Evolutionary conservation across 2,329 filamentous ascomycete species (phyloP).

Genomic region (Aspergillus ibericus): DNA sequence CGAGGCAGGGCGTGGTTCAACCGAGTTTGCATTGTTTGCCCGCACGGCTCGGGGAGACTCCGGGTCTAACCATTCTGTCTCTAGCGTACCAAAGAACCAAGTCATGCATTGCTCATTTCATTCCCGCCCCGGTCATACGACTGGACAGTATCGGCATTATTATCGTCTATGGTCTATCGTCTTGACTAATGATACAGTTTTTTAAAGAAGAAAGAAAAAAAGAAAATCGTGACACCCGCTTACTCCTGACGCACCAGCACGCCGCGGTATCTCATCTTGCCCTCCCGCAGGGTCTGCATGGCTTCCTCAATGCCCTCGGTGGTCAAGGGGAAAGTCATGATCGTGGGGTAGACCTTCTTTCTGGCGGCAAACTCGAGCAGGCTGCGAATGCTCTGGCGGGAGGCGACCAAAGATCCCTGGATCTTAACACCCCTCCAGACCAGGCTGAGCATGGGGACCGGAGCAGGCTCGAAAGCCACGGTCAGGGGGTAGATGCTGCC

Average conservation of each 20-base stretch:
- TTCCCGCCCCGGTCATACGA: not conserved
- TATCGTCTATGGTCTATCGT: no score
- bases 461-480: conserved; percentile 22
- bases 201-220: not conserved
- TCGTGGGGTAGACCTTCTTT: conserved; percentile 62
- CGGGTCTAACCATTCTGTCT: no score
- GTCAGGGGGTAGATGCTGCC: conserved; percentile 33
- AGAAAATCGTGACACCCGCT: not conserved
- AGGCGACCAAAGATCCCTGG: conserved; percentile 62
- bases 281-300: conserved; percentile 47
- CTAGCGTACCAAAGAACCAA: no score
- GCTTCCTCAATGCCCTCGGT: conserved; percentile 50
- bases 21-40: no score
- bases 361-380: conserved; percentile 63
- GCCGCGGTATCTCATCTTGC: conserved; percentile 47
- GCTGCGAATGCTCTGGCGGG: conserved; percentile 62
- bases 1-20: no score
- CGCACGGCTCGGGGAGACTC: no score
- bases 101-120: no score
- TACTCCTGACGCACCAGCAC: not conserved
- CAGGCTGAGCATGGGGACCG: conserved; percentile 46
- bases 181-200: not conserved
- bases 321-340: conserved; percentile 63
- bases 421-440: conserved; percentile 58
- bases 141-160: not conserved